Evolutionary conservation across 495 filamentous ascomycete species (phyloP).

Genomic region (Lepraria neglecta): DNA sequence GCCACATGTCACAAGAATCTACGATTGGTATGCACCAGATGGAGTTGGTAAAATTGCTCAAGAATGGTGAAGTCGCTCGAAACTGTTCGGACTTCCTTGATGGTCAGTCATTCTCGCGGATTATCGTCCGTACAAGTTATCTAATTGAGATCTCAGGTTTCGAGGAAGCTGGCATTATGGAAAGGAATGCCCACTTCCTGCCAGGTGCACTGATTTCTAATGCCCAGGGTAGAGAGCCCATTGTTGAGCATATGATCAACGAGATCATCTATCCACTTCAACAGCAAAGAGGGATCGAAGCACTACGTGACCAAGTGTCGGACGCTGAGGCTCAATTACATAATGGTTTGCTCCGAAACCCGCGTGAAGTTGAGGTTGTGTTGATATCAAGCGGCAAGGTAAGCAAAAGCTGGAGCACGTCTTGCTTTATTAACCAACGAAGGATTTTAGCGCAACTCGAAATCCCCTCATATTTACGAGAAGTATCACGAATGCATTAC

Average conservation of each 20-base stretch:
- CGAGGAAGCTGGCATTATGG: not conserved
- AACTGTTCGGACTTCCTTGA: not conserved
- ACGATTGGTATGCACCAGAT: not conserved
- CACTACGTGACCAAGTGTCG: conserved; percentile 1
- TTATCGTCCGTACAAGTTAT: not conserved
- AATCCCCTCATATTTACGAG: not conserved
- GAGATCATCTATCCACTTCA: conserved; percentile 6
- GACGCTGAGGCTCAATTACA: conserved; percentile 5
- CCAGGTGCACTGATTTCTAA: not conserved
- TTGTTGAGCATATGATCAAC: conserved; percentile 4
- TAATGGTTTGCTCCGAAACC: conserved; percentile 2
- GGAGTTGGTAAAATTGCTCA: not conserved
- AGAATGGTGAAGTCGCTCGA: not conserved
- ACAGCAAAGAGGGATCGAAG: conserved; percentile 8
- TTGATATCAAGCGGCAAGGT: conserved; percentile 11
- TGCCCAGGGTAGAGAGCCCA: conserved; percentile 1
- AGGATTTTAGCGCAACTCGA: conserved; percentile 1
- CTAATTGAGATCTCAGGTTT: not conserved
- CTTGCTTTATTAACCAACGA: not conserved
- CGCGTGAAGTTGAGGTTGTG: conserved; percentile 10
- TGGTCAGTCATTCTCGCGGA: not conserved
- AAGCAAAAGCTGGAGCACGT: not conserved
- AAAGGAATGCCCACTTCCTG: not conserved
- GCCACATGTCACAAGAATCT: not conserved
- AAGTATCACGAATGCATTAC: not conserved